Percentiles rank a stretch among this genome's conserved stretches.
Evolutionary conservation across 1,139 yeast genomes (phyloP).

Genomic region (Kluyveromyces sp.): DNA sequence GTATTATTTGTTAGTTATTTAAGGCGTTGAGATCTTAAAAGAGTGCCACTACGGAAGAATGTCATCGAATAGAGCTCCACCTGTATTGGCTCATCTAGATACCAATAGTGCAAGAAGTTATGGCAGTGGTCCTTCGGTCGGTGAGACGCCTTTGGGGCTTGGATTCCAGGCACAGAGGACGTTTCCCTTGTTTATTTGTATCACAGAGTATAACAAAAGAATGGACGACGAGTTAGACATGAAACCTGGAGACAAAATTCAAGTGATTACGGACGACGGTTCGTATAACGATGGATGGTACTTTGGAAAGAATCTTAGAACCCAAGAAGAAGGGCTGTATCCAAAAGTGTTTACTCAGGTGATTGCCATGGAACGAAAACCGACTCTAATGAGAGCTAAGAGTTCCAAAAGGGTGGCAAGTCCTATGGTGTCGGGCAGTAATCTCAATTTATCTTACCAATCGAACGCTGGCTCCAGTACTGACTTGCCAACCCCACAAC

Average conservation of each 20-base stretch:
- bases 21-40: not conserved
- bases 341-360: conserved; percentile 78
- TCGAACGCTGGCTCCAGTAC: conserved; percentile 18
- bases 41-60: conserved; percentile 1
- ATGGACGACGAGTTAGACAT: conserved; percentile 83
- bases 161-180: not conserved
- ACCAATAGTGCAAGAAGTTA: conserved; percentile 7
- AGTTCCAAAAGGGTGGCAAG: conserved; percentile 44
- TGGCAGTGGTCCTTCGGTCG: conserved; percentile 1
- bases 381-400: conserved; percentile 47
- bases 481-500: conserved; percentile 23
- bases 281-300: conserved; percentile 99
- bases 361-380: conserved; percentile 30
- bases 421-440: conserved; percentile 16
- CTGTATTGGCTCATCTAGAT: conserved; percentile 8
- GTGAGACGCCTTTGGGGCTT: conserved; percentile 4
- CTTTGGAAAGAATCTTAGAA: conserved; percentile 69
- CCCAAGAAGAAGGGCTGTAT: conserved; percentile 74
- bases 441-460: conserved; percentile 13
- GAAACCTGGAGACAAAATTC: conserved; percentile 76
- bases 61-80: conserved; percentile 6
- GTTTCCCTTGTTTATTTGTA: conserved; percentile 40
- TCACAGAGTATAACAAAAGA: conserved; percentile 80
- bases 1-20: not conserved
- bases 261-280: conserved; percentile 84